phyloP scores from a whole-genome alignment of 2,329 filamentous ascomycete genomes.

The Sarocladium brachiariae region DNA sequence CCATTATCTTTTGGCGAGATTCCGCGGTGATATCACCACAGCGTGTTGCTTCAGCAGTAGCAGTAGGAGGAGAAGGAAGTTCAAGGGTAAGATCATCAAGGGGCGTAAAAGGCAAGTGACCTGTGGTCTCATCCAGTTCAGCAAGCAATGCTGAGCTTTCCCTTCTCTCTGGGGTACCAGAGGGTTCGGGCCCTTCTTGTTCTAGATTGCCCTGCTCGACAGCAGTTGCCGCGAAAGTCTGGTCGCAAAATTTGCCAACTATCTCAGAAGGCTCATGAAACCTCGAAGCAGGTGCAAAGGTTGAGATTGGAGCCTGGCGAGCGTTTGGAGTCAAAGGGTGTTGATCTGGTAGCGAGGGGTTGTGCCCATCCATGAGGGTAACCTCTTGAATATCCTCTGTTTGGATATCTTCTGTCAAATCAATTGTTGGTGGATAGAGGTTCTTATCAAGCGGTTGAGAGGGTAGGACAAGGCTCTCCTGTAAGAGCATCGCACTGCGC shows the following conservation, averaged over 20 bases:
- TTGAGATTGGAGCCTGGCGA: background rate
- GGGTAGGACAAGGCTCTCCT: background rate
- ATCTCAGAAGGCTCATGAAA: no score
- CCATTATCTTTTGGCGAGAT: background rate
- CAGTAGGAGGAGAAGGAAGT: no score
- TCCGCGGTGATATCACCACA: background rate
- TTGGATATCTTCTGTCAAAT: background rate
- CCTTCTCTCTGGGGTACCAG: no score
- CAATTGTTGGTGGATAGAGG: background rate
- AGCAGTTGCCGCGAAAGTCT: no score
- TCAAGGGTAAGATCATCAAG: no score
- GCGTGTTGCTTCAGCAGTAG: no score
- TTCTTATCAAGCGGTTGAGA: background rate
- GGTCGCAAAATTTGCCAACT: no score
- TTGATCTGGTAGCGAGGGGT: background rate
- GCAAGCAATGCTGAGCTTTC: no score
- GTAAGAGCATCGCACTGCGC: background rate
- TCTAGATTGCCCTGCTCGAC: no score
- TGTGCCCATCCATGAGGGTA: background rate
- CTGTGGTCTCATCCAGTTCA: no score
- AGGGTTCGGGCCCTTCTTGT: no score
- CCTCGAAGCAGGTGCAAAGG: background rate
- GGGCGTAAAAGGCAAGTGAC: no score
- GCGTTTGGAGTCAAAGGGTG: background rate
- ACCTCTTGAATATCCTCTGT: background rate